Evolutionary conservation across 257 asterid species (phyloP).

Genomic region (Ligustrum vulgare): DNA sequence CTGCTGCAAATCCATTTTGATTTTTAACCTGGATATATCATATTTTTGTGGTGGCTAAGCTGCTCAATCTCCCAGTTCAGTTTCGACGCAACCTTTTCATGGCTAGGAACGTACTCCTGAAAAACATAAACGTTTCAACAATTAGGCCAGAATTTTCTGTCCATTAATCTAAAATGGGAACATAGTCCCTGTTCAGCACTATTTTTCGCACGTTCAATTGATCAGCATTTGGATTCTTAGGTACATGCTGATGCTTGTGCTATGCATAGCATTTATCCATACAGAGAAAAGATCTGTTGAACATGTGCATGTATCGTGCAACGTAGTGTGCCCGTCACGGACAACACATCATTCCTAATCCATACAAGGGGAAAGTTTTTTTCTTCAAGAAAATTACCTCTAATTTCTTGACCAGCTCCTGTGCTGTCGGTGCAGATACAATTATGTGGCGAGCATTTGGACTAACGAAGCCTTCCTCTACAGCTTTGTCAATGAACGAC

Average conservation of each 20-base stretch:
- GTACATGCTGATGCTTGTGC: neutral
- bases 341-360: too few relatives aligned
- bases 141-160: neutral
- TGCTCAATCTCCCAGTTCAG: constrained; percentile 55
- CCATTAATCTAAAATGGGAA: neutral
- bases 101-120: constrained; percentile 51
- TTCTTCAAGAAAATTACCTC: constrained; percentile 51
- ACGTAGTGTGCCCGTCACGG: too few relatives aligned
- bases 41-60: constrained; percentile 34
- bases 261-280: neutral
- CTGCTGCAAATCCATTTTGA: constrained; percentile 24
- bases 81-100: constrained; percentile 42
- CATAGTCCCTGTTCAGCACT: neutral
- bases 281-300: too few relatives aligned
- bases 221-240: neutral
- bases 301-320: too few relatives aligned
- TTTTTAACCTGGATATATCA: constrained; percentile 52
- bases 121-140: neutral
- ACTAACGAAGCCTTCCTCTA: constrained; percentile 83
- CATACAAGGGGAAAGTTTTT: neutral
- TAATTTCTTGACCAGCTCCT: constrained; percentile 77
- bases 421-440: constrained; percentile 84
- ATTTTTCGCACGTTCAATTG: neutral
- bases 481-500: constrained; percentile 88
- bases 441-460: constrained; percentile 89